A percentile compares a stretch with the other conserved stretches of the same genome.
Evolutionary conservation across 108 stramenopile genomes (phyloP).

Genomic region (Cylindrotheca closterium): DNA sequence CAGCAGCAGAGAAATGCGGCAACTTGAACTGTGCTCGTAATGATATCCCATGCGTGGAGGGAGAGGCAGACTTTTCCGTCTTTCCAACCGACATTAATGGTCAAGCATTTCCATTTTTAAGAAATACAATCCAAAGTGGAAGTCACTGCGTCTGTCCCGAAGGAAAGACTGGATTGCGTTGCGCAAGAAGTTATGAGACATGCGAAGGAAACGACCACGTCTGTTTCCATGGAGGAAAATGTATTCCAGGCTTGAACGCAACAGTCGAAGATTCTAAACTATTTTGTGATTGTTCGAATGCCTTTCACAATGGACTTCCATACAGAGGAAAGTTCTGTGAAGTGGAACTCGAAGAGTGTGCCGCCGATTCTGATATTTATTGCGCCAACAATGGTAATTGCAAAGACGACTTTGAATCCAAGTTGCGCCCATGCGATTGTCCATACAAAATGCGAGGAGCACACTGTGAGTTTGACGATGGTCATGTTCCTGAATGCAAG

Average conservation of each 20-base stretch:
- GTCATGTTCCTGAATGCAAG: slow-evolving; percentile 39
- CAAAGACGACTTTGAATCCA: slow-evolving; percentile 24
- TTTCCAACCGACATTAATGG: slow-evolving; percentile 20
- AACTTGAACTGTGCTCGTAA: not conserved
- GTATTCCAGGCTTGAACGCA: slow-evolving; percentile 32
- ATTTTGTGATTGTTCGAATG: slow-evolving; percentile 39
- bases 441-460: slow-evolving; percentile 29
- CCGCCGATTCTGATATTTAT: slow-evolving; percentile 13
- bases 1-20: too few species aligned
- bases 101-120: slow-evolving; percentile 15
- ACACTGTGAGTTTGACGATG: slow-evolving; percentile 47
- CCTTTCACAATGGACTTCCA: slow-evolving; percentile 28
- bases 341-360: slow-evolving; percentile 24
- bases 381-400: slow-evolving; percentile 48
- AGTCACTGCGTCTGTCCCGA: slow-evolving; percentile 39
- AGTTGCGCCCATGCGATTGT: slow-evolving; percentile 39
- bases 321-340: slow-evolving; percentile 51
- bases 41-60: slow-evolving; percentile 16
- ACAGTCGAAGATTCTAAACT: slow-evolving; percentile 13
- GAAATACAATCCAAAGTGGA: slow-evolving; percentile 13
- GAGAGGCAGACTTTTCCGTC: slow-evolving; percentile 14
- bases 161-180: slow-evolving; percentile 32
- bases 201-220: slow-evolving; percentile 20
- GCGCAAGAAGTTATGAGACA: slow-evolving; percentile 24
- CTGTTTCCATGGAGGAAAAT: slow-evolving; percentile 46